Evolutionary conservation across 805 yeast species (phyloP).

Genomic region (Candida boidinii): DNA sequence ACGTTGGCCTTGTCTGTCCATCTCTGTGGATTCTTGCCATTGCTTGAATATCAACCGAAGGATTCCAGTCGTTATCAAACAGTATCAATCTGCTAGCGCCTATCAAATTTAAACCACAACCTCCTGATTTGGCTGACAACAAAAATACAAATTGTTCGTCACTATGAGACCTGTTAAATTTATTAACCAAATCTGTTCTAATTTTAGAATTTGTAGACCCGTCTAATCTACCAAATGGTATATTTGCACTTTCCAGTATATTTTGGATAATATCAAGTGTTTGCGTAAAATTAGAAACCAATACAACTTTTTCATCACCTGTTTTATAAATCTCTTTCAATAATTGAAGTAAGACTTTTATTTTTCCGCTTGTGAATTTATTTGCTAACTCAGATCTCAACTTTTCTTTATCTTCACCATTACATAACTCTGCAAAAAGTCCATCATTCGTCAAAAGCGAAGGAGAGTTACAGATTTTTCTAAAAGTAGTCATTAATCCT

Average conservation of each 20-base stretch:
- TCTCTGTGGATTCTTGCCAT: conserved; percentile 94
- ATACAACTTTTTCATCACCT: conserved; percentile 64
- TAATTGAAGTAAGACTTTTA: conserved; percentile 48
- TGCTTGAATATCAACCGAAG: conserved; percentile 85
- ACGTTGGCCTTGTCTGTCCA: conserved; percentile 77
- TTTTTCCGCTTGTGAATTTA: conserved; percentile 49
- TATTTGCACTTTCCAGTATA: conserved; percentile 37
- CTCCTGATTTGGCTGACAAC: conserved; percentile 87
- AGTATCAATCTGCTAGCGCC: conserved; percentile 85
- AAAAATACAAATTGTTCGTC: conserved; percentile 52
- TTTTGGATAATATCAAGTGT: conserved; percentile 71
- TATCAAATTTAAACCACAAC: conserved; percentile 80
- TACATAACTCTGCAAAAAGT: conserved; percentile 25
- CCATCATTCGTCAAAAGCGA: conserved; percentile 45
- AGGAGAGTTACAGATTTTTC: conserved; percentile 83
- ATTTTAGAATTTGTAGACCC: conserved; percentile 69
- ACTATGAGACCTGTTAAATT: conserved; percentile 47
- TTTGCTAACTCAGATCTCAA: conserved; percentile 22
- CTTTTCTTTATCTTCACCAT: conserved; percentile 10
- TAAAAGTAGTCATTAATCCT: conserved; percentile 61
- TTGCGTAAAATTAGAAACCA: conserved; percentile 83
- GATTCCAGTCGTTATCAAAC: conserved; percentile 97
- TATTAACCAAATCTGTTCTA: conserved; percentile 57
- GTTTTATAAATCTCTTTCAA: conserved; percentile 36
- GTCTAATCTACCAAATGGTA: conserved; percentile 61